Base-by-base conservation (phyloP, 176 grass and related monocot species). In the Melocanna baccifera region DNA sequence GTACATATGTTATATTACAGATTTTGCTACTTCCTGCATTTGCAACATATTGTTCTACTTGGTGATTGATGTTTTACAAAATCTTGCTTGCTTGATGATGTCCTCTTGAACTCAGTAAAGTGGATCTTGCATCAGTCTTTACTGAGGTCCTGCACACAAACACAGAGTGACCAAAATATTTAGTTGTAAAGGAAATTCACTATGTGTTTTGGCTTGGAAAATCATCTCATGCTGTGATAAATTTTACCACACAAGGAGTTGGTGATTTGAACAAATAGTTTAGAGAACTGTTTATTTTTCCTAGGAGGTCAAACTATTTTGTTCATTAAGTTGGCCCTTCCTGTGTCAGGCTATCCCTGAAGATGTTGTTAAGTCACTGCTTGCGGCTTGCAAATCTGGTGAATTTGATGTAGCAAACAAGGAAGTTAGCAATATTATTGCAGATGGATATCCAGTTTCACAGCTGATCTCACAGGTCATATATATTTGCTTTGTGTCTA, bases 371-470 rank as follows among this genome's bases (percentile, higher is more conserved):
- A 83, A 92, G 87, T 91, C 91, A 87, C 71, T 99, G 70, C 83
- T 96, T 66, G 81, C 61, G 19, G 88, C 89, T 75, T 99, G 96
- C 87, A 90, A 87, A 80, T 96, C 91, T 96, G 93, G 93, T 65
- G 91, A 99, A 81, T 99, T 99, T 84, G 93, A 98, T 69, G 53
- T 83, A 28, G 89, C 81, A 83, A 92, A 99, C 89, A 99, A 99
- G 50, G 93, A 99, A 86, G 96, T 96, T 45, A 90, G 34, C 80
- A 93, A 92, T 58, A 89, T 99, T 79, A 99, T 99, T 73, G 93
- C 91, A 7, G 96, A 99, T 76, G 96, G 96, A 75, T 99, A 95
- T 89, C 91, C 96, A 37, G 96, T 96, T 71, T 99, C 96, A 53
- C 96, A 96, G 86, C 68, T 96, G 81, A 87, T 99, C 39, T 90